Evolutionary conservation across 257 asterid species (phyloP), one percentile per base, ranked within the genome.

Genomic region (Ophiorrhiza pumila): DNA sequence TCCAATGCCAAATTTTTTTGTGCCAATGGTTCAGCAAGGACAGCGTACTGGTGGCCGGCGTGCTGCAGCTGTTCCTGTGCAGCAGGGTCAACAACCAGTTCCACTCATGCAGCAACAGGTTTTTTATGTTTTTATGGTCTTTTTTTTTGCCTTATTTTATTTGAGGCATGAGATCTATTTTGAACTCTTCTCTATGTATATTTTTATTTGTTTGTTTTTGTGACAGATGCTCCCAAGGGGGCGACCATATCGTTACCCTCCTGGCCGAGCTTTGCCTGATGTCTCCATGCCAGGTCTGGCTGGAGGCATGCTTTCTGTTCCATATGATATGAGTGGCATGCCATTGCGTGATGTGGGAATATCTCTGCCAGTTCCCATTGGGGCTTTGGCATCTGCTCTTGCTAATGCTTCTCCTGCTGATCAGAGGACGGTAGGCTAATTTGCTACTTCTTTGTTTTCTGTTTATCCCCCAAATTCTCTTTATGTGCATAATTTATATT

Each of bases 1-100:
- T 55, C 92, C 92, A 56, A 83, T 92, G 94, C 96, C 94, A 0
- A 95, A 92, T 77, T 90, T 92, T 87, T 92, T 89, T 74, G 25
- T 90, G 84, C 97, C 98, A 60, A 23, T 95, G 90, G 91, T 89
- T 80, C 99, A 90, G 71, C 97, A 85, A 80, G 99, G 99, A 43
- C 96, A 89, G 58, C 96, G 98, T 71, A 93, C 96, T 45, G 92
- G 92, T 85, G 98, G 96, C 69, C 87, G 97, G 77, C 91, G 98
- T 35, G 80, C 76, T 37, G 82, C 83, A 75, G 79, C 80, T 72
- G 88, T 77, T 75, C 89, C 90, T 13, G 58, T 84, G 85, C 99
- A 90, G 72, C 98, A 88, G 83, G 95, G 91, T 58, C 99, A 90
- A 41, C 96, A 84, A 46, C 89, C 93, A 37, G 87, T 88, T 53